These are phyloP conservation scores for Taphrina sp. DNA, from an alignment of 1,139 yeast species.

Conservation along the genomic window DNA sequence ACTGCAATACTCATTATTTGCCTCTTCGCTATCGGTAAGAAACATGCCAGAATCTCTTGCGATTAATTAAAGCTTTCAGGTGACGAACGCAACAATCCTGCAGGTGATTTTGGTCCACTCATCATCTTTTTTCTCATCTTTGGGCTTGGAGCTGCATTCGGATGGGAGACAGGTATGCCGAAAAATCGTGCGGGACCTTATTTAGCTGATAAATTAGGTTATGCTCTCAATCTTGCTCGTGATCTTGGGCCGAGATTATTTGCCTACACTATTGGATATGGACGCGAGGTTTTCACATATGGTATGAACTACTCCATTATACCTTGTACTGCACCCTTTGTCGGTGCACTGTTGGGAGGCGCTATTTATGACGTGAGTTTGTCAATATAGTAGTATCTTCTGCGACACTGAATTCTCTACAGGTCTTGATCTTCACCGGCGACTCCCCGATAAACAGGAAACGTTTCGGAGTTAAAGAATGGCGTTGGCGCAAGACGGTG, in stretches of 20 bases:
- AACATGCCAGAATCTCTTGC: slow-evolving; percentile 45
- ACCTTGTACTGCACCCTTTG: slow-evolving; percentile 51
- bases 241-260: slow-evolving; percentile 56
- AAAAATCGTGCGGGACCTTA: slow-evolving; percentile 53
- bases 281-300: slow-evolving; percentile 49
- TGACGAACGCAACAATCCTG: slow-evolving; percentile 50
- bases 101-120: slow-evolving; percentile 51
- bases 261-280: slow-evolving; percentile 50
- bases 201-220: slow-evolving; percentile 48
- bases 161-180: slow-evolving; percentile 55
- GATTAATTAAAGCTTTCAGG: slow-evolving; percentile 40
- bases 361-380: slow-evolving; percentile 51
- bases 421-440: slow-evolving; percentile 52
- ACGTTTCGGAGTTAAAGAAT: slow-evolving; percentile 29
- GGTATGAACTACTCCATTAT: slow-evolving; percentile 53
- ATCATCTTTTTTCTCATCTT: slow-evolving; percentile 49
- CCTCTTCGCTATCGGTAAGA: slow-evolving; percentile 51
- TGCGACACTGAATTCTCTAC: too few relatives aligned
- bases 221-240: slow-evolving; percentile 55
- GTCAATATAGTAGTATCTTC: too few relatives aligned
- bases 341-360: slow-evolving; percentile 51
- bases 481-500: slow-evolving; percentile 24
- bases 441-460: slow-evolving; percentile 41
- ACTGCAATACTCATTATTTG: slow-evolving; percentile 50
- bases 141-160: slow-evolving; percentile 50